Percentiles rank a stretch among this genome's conserved stretches.
Evolutionary conservation across 2,329 filamentous ascomycete genomes (phyloP).

Genomic region (Coniosporium tulheliwenetii): DNA sequence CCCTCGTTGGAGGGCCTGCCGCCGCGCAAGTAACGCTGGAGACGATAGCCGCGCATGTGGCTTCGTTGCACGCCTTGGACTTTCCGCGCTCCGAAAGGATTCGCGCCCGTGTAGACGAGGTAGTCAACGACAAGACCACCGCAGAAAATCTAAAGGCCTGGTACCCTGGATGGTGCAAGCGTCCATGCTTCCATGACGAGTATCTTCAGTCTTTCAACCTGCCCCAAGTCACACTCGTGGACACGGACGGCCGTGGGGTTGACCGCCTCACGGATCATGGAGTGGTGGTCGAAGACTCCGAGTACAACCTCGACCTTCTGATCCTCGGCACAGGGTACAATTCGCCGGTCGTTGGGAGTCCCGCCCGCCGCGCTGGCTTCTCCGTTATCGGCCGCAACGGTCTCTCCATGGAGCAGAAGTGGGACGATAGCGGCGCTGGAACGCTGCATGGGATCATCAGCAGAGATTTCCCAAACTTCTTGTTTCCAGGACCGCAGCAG

Average conservation of each 20-base stretch:
- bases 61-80: conserved; percentile 25
- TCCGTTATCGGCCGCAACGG: conserved; percentile 29
- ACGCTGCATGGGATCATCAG: conserved; percentile 38
- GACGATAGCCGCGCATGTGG: conserved; percentile 21
- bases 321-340: conserved; percentile 32
- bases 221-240: conserved; percentile 41
- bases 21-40: conserved; percentile 15
- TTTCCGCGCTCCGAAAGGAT: conserved; percentile 24
- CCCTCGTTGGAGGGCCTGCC: conserved; percentile 20
- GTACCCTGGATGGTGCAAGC: conserved; percentile 49
- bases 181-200: conserved; percentile 45
- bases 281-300: conserved; percentile 29
- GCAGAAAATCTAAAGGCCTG: conserved; percentile 40
- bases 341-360: conserved; percentile 9
- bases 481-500: conserved; percentile 31
- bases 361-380: conserved; percentile 10
- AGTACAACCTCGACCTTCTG: conserved; percentile 33
- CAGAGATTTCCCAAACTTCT: conserved; percentile 39
- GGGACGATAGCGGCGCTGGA: conserved; percentile 22
- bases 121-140: conserved; percentile 37
- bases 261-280: conserved; percentile 29
- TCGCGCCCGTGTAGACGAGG: conserved; percentile 30
- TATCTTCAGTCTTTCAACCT: conserved; percentile 45
- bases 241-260: conserved; percentile 41
- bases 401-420: conserved; percentile 29